Base-by-base conservation (phyloP, 2,329 filamentous ascomycete species). In the Amauroascus verrucosus region DNA sequence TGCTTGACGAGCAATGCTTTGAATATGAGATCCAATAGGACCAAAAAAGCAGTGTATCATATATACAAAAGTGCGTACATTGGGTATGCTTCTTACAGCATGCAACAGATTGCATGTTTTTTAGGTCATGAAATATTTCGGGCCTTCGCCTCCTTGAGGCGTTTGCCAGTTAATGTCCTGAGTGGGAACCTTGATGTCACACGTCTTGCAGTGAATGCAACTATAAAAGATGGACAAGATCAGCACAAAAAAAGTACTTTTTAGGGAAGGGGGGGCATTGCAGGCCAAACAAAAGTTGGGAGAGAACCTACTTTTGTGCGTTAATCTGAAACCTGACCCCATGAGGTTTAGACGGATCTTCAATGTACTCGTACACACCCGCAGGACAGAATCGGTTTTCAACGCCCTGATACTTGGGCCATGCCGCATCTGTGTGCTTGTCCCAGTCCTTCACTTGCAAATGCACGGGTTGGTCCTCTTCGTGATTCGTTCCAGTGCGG, bases 121-220 rank as follows among this genome's bases (percentile, higher is more conserved):
- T 62, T 65, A 76, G 46, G 80, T 84, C 70, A 83, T 75, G 51
- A 77, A 75, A 62, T 84, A 84, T 65, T 83, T 83, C 7, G 81
- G 81, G 3, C 81, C 81, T 64, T 84, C 93, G 49, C 91, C 93
- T 60, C 93, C 90, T 67, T 96, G 89, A 6, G 93, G 93, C 30
- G 93, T 93, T 62, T 88, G 82, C 88, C 88, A 95, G 70, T 95
- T 96, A 72, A 98, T 97, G 67, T 97, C 93, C 74, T 98, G 93
- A 58, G 84, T 81, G 6, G 93, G 93, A 14, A 88, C 91, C 75
- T 98, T 98, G 75, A 98, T 98, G 70, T 98, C 93, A 69, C 93
- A 98, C 13, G 93, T 98, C 79, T 98, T 98, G 79, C 93, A 98
- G 73, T 98, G 93, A 60, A 98, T 95, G 69, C 93, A 98, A 73